Base-by-base conservation (phyloP, 371 early-diverging fungal genomes). In the Mortierella polycephala region DNA sequence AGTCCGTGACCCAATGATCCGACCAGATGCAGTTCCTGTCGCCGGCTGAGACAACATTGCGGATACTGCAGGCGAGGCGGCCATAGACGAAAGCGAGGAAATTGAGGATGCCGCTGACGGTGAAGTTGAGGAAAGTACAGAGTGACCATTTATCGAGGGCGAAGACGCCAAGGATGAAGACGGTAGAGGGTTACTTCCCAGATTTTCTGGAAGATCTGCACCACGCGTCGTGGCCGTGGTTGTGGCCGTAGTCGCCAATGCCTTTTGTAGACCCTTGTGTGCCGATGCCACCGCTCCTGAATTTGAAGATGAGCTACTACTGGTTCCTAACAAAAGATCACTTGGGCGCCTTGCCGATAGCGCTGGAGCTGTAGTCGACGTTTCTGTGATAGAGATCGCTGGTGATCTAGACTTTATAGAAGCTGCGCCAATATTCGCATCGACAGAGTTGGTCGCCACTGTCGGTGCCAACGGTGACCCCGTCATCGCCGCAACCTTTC, bases 231-330 rank as follows among this genome's bases (percentile, higher is more conserved):
- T 53, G n/a, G 63, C 13, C 1, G 64, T 67, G 7, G 71, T 70
- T 21, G 67, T 75, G 0, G 71, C 71, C 16, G 76, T 76, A 13
- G 76, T 76, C 7, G 71, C 76, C 10, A 60, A 54, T 4, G 76
- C 71, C 67, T 76, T 76, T 20, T 74, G 74, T 16, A 63, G 51
- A 7, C 68, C 68, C 12, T 55, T 62, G 37, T 68, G 67, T 12
- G 64, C 60, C 1, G 74, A 67, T 5, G 46, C 55, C n/a, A 63
- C 74, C 14, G 64, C 41, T 1, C 68, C 57, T 6, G 63, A 37
- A 7, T 59, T 23, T 5, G 69, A 45, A 3, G 62, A 40, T 4
- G 30, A 30, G 4, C 30, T 30, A 30, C 30, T 30, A 30, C 30
- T 30, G 10, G 41, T 16, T 1, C 61, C 61, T 45, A 67, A 42